Evolutionary conservation across 345 rosid species (phyloP).

Genomic region (Cardamine chenopodiifolia): DNA sequence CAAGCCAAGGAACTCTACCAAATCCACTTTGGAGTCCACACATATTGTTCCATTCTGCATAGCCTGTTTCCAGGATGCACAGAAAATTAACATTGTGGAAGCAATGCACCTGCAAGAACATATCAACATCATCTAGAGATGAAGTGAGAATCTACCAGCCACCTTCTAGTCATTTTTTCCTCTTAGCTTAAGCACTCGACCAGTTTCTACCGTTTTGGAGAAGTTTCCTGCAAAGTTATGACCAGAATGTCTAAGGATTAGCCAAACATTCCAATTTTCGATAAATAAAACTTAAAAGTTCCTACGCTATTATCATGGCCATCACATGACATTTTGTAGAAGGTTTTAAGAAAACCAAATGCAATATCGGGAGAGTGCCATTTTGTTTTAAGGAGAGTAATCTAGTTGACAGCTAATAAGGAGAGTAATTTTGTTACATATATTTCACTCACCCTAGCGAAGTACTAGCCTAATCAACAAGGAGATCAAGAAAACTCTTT

Average conservation of each 20-base stretch:
- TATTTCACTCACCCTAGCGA: conserved; percentile 1
- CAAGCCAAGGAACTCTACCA: conserved; percentile 67
- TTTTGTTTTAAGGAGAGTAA: not conserved
- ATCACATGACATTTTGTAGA: not conserved
- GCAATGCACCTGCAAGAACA: conserved; percentile 24
- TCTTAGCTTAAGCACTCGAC: conserved; percentile 36
- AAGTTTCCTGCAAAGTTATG: conserved; percentile 42
- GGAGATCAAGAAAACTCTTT: conserved; percentile 3
- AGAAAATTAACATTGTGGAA: conserved; percentile 19
- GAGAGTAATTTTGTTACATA: not conserved
- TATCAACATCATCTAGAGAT: conserved; percentile 39
- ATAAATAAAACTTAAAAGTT: not conserved
- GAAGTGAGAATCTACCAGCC: conserved; percentile 73
- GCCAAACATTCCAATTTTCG: conserved; percentile 4
- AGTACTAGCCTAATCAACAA: conserved; percentile 1
- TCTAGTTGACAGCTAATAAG: conserved; percentile 3
- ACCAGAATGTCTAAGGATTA: conserved; percentile 15
- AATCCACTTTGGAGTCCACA: conserved; percentile 58
- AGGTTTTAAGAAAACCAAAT: conserved; percentile 7
- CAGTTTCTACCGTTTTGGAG: conserved; percentile 45
- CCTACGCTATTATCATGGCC: not conserved
- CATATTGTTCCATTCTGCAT: conserved; percentile 50
- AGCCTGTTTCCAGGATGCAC: conserved; percentile 46
- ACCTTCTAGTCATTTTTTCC: conserved; percentile 66
- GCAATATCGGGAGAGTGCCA: conserved; percentile 6